phyloP scores from a whole-genome alignment of 2,329 filamentous ascomycete genomes.

The Elsinoe fawcettii region DNA sequence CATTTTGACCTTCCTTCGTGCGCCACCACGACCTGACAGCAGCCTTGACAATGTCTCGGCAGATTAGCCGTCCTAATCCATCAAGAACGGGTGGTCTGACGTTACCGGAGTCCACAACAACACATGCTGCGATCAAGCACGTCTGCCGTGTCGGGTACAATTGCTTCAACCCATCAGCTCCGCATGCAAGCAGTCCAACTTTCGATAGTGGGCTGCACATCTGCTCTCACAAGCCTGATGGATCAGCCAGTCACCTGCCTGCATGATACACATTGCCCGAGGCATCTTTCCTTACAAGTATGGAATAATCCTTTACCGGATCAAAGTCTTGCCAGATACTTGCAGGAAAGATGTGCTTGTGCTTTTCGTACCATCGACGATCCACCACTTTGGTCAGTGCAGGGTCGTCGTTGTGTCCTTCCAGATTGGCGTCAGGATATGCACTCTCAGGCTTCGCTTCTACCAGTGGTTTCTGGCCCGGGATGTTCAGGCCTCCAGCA shows the following conservation, averaged over 20 bases:
- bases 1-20: not conserved
- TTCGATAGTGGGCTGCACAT: not conserved
- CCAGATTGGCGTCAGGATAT: slow-evolving; percentile 45
- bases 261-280: slow-evolving; percentile 86
- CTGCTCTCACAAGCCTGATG: not conserved
- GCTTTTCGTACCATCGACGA: slow-evolving; percentile 90
- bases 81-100: not conserved
- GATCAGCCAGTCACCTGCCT: slow-evolving; percentile 16
- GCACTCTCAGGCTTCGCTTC: slow-evolving; percentile 20
- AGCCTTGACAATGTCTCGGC: not conserved
- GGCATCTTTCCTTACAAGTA: slow-evolving; percentile 69
- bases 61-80: not conserved
- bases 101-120: not conserved
- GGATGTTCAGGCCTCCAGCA: slow-evolving; percentile 17
- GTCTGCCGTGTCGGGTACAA: not conserved
- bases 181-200: not conserved
- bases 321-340: slow-evolving; percentile 96
- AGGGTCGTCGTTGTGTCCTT: slow-evolving; percentile 72
- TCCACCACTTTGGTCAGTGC: slow-evolving; percentile 88
- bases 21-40: not conserved
- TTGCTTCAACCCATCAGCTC: slow-evolving; percentile 3
- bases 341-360: slow-evolving; percentile 96
- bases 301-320: slow-evolving; percentile 75
- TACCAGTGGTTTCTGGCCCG: slow-evolving; percentile 10
- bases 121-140: not conserved